Evolutionary conservation across 148 eudicot species (phyloP).

Genomic region (Linanthus parryae): DNA sequence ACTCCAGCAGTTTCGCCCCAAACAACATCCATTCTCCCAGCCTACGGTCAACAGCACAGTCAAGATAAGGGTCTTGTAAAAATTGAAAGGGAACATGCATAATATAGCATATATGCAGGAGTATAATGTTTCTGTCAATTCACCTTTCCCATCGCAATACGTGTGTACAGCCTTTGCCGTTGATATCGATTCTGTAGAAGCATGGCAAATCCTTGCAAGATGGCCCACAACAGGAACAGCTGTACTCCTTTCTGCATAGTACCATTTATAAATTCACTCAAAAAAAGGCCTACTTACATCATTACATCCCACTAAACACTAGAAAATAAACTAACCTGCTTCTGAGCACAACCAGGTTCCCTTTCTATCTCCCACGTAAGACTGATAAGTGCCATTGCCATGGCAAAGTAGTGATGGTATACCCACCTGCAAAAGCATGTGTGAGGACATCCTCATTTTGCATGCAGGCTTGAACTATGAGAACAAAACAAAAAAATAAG

Average conservation of each 20-base stretch:
- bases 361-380: conserved; percentile 97
- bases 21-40: conserved; percentile 60
- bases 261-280: conserved; percentile 11
- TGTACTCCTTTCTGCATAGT: conserved; percentile 74
- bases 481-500: too few relatives aligned
- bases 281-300: conserved; percentile 1
- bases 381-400: conserved; percentile 93
- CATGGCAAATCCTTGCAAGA: conserved; percentile 98
- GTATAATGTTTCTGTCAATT: too few relatives aligned
- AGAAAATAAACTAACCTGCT: conserved; percentile 55
- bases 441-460: background rate
- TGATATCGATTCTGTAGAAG: conserved; percentile 93
- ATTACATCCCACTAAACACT: background rate
- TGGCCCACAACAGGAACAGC: conserved; percentile 87
- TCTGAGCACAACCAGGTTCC: conserved; percentile 71
- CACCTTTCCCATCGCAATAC: conserved; percentile 98
- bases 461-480: background rate
- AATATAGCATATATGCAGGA: too few relatives aligned
- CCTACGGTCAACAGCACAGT: conserved; percentile 22
- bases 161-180: conserved; percentile 89
- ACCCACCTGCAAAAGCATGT: conserved; percentile 65
- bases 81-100: background rate
- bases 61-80: conserved; percentile 1
- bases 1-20: conserved; percentile 77
- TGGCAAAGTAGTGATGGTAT: conserved; percentile 93